Percentiles rank a stretch among this genome's conserved stretches.
Evolutionary conservation across 2,329 filamentous ascomycete species (phyloP).

Genomic region (Metarhizium guizhouense): DNA sequence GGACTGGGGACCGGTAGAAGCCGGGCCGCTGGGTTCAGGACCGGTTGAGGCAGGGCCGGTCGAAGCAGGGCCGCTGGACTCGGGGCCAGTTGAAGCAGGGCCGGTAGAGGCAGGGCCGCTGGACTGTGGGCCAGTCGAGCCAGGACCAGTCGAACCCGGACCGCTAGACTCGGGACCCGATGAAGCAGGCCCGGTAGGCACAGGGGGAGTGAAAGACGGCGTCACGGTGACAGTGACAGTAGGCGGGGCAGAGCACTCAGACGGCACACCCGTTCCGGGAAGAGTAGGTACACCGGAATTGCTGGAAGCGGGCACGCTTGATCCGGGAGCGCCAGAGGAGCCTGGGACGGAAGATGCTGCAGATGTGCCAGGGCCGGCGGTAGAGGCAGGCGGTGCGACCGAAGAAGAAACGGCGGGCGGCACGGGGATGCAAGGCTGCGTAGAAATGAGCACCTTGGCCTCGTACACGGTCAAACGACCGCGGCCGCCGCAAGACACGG

Average conservation of each 20-base stretch:
- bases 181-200: not conserved
- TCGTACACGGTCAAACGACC: constrained; percentile 35
- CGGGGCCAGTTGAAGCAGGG: not conserved
- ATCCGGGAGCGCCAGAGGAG: not conserved
- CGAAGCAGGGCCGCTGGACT: not conserved
- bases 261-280: too few species aligned
- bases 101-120: not conserved
- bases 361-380: not conserved
- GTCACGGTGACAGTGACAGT: not conserved
- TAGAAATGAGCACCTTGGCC: constrained; percentile 38
- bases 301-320: too few species aligned
- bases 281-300: too few species aligned
- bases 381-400: not conserved
- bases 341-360: not conserved
- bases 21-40: not conserved
- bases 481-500: constrained; percentile 33
- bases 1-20: not conserved
- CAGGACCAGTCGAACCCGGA: not conserved
- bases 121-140: not conserved
- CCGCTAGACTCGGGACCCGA: not conserved
- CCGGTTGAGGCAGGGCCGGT: not conserved
- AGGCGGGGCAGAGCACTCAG: not conserved
- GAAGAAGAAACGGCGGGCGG: not conserved
- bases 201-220: not conserved
- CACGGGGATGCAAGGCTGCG: constrained; percentile 32